Percentiles rank a stretch among this genome's conserved stretches.
phyloP scores from a whole-genome alignment of 192 early-diverging fungal genomes.

The Coemansia sp. region DNA sequence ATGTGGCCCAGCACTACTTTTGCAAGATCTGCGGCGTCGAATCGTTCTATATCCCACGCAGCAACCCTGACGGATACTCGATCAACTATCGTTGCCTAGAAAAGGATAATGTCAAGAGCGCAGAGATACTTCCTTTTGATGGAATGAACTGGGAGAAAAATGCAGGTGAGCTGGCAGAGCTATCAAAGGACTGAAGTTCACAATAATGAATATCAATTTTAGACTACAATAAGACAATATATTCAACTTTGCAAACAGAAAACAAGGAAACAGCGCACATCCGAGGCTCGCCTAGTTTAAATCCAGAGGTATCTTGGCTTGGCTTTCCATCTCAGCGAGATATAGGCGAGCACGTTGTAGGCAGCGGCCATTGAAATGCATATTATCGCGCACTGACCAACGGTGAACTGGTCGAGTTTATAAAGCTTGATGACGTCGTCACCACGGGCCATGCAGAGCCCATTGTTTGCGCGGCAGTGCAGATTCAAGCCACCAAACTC shows the following conservation, averaged over 20 bases:
- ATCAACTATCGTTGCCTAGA: slow-evolving; percentile 48
- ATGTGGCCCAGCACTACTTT: slow-evolving; percentile 50
- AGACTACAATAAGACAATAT: no score
- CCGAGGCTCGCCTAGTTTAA: slow-evolving; percentile 2
- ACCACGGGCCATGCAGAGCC: slow-evolving; percentile 44
- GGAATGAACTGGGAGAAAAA: slow-evolving; percentile 47
- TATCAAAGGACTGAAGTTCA: slow-evolving; percentile 24
- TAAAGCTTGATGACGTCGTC: slow-evolving; percentile 46
- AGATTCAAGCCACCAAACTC: slow-evolving; percentile 45
- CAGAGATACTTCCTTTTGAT: slow-evolving; percentile 27
- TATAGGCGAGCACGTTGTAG: slow-evolving; percentile 41
- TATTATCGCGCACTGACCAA: slow-evolving; percentile 42
- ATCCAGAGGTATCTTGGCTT: slow-evolving; percentile 49
- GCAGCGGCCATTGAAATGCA: slow-evolving; percentile 31
- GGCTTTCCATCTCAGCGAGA: slow-evolving; percentile 44
- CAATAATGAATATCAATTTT: not conserved
- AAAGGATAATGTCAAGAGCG: slow-evolving; percentile 13
- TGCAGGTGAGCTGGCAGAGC: slow-evolving; percentile 17
- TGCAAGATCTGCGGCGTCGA: slow-evolving; percentile 50
- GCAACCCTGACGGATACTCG: slow-evolving; percentile 51
- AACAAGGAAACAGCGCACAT: slow-evolving; percentile 4
- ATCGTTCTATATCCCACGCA: slow-evolving; percentile 50
- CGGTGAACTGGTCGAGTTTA: slow-evolving; percentile 40
- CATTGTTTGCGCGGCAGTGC: slow-evolving; percentile 43
- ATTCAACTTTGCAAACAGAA: not conserved